phyloP scores from a whole-genome alignment of 225 moss, liverwort and hornwort species.

The Sphagnum contortum region DNA sequence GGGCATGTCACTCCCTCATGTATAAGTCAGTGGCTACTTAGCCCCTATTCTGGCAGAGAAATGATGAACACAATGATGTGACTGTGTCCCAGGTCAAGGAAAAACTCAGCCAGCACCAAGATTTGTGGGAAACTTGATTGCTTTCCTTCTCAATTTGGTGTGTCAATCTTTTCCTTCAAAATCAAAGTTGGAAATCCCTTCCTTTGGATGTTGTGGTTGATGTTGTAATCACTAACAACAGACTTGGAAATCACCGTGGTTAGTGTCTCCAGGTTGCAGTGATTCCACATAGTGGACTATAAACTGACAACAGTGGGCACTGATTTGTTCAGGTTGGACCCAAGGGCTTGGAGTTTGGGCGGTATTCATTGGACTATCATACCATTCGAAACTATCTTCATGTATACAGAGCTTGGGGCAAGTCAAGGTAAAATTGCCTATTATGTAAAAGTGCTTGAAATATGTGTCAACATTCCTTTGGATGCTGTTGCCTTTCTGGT shows the following conservation, averaged over 20 bases:
- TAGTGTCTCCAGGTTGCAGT: too few relatives aligned
- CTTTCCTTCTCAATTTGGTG: constrained; percentile 86
- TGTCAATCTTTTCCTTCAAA: constrained; percentile 3
- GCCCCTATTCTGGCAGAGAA: too few relatives aligned
- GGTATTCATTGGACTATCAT: constrained; percentile 97
- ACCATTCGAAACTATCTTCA: constrained; percentile 84
- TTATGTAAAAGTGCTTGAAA: not conserved
- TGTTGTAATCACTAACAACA: too few relatives aligned
- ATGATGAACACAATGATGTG: too few relatives aligned
- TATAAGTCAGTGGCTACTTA: too few relatives aligned
- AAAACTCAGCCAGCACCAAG: constrained; percentile 72
- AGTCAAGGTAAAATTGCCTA: constrained; percentile 46
- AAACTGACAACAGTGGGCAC: not conserved
- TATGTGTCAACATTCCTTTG: too few relatives aligned
- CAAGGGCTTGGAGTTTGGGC: constrained; percentile 96
- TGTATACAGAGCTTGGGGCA: constrained; percentile 81
- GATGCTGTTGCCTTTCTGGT: too few relatives aligned
- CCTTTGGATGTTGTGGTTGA: too few relatives aligned
- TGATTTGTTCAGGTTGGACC: constrained; percentile 69
- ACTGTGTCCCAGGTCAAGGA: constrained; percentile 40
- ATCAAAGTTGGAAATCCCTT: too few relatives aligned
- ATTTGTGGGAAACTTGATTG: constrained; percentile 81
- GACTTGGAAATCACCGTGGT: too few relatives aligned
- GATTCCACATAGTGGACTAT: too few relatives aligned
- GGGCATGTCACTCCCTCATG: too few relatives aligned